Conservation (phyloP, 2,329 filamentous ascomycete genomes). For the Trichoderma lentiforme region DNA sequence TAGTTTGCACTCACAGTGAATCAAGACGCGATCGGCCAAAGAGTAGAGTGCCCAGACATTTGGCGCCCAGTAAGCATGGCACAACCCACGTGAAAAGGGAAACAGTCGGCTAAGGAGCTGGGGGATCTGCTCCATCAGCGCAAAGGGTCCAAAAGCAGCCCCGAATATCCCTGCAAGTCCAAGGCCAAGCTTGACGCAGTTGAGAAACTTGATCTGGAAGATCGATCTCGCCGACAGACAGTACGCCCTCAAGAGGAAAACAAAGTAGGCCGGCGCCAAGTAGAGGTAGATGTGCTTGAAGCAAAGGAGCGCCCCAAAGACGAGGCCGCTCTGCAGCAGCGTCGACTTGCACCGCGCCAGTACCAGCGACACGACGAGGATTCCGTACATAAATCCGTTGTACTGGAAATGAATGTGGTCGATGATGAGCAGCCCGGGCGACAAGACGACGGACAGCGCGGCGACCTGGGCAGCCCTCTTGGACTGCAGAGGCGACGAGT, state of each 20-base stretch:
- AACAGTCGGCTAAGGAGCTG: conserved; percentile 85
- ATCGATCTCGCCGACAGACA: conserved; percentile 76
- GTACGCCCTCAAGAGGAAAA: conserved; percentile 85
- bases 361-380: conserved; percentile 82
- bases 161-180: conserved; percentile 70
- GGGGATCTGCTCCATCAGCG: conserved; percentile 72
- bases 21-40: conserved; percentile 78
- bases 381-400: conserved; percentile 93
- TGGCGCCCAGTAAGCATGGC: conserved; percentile 97
- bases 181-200: conserved; percentile 77
- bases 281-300: conserved; percentile 99
- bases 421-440: conserved; percentile 90
- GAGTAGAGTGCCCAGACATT: conserved; percentile 98
- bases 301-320: conserved; percentile 83
- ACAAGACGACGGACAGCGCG: conserved; percentile 84
- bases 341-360: conserved; percentile 73
- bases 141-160: conserved; percentile 87
- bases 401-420: conserved; percentile 99
- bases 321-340: conserved; percentile 71
- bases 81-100: conserved; percentile 88
- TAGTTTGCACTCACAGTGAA: conserved; percentile 58
- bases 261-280: conserved; percentile 91
- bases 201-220: conserved; percentile 71
- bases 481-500: conserved; percentile 61
- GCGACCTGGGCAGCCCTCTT: conserved; percentile 79